Evolutionary conservation across 108 stramenopile genomes (phyloP), one percentile per base, ranked within the genome.

Genomic region (Nitzschia sp.): DNA sequence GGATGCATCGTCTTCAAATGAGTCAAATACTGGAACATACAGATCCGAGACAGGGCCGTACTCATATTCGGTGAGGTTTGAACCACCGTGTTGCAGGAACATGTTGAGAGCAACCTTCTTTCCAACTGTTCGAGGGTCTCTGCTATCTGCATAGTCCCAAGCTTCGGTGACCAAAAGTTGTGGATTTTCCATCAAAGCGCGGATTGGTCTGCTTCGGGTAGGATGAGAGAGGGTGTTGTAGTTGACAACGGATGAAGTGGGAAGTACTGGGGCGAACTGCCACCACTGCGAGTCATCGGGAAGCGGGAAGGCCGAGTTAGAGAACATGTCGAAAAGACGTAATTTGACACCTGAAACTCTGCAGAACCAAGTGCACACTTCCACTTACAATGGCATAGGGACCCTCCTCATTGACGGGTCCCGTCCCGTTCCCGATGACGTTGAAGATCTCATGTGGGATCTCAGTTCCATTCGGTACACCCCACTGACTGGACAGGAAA

Each of bases 191-290:
- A 58, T 58, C 15, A 58, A 22, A 2, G 57, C 22, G 1, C 38
- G 57, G 38, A 58, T 40, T 2, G 57, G 10, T 5, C n/a, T 5
- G 2, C n/a, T 39, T 19, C 37, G 15, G 2, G 15, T 58, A 7
- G 26, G 57, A 39, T 58, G 57, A 3, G 57, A 39, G n/a, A 58
- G 12, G 1, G 26, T 9, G 38, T 58, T 58, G 57, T 58, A 39
- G 37, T 58, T 58, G 12, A 58, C 57, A 7, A 58, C n/a, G 12
- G 57, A 40, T n/a, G 57, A 37, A 58, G 38, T n/a, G 1, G 57
- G 57, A 15, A 40, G n/a, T 3, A 39, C 57, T n/a, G 57, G 57
- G 2, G 57, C 57, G 38, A 58, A 58, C 19, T 58, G 57, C 57
- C 57, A 58, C 57, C 26, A 39, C 57, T 58, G 14, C 12, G 37